Conservation (phyloP, 208 protist species). For the Angomonas deanei region DNA sequence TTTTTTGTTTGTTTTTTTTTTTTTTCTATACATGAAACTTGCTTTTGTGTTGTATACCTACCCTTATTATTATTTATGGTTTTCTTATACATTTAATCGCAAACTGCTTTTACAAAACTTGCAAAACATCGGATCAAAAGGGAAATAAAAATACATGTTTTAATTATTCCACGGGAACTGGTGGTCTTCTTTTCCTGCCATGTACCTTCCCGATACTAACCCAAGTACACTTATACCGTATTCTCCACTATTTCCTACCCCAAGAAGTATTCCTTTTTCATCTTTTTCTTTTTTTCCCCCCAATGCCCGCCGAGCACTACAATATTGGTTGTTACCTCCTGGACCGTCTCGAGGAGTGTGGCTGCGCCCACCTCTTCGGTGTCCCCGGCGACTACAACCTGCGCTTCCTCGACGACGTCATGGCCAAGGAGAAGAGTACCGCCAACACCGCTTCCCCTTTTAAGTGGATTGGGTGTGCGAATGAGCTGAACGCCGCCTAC, state of each 20-base stretch:
- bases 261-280: background rate
- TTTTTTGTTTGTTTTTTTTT: no score
- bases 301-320: slow-evolving; percentile 46
- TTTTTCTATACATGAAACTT: no score
- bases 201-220: background rate
- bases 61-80: no score
- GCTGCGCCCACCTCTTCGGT: slow-evolving; percentile 46
- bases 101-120: no score
- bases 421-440: slow-evolving; percentile 8
- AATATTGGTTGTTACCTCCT: slow-evolving; percentile 54
- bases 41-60: no score
- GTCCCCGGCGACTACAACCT: slow-evolving; percentile 66
- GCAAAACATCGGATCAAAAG: no score
- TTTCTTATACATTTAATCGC: no score
- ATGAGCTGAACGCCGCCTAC: slow-evolving; percentile 59
- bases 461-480: slow-evolving; percentile 50
- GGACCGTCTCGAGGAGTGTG: slow-evolving; percentile 37
- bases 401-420: slow-evolving; percentile 58
- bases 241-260: no score
- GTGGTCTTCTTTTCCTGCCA: no score
- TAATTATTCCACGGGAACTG: no score
- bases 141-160: no score
- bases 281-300: background rate
- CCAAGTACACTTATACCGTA: no score
- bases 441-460: slow-evolving; percentile 3